Percentiles rank a stretch among this genome's conserved stretches.
Evolutionary conservation across 306 rosid genomes (phyloP).

Genomic region (Castanea sativa): DNA sequence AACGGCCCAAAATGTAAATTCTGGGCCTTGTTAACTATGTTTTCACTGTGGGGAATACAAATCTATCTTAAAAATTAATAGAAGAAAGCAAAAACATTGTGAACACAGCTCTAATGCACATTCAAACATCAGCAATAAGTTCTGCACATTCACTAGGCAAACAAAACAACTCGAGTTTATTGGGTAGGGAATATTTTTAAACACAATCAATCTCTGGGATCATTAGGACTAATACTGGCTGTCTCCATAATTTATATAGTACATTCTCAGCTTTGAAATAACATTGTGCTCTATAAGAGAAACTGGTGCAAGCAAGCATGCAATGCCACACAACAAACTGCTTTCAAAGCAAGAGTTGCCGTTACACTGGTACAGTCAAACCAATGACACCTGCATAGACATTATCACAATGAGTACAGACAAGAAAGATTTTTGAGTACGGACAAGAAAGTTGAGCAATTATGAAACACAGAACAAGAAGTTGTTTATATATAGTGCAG

Average conservation of each 20-base stretch:
- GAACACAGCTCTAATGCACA: background rate
- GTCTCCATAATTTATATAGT: conserved; percentile 11
- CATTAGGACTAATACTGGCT: background rate
- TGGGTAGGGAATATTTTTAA: background rate
- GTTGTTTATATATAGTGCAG: conserved; percentile 3
- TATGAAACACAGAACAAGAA: background rate
- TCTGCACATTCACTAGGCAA: background rate
- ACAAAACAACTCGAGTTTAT: conserved; percentile 23
- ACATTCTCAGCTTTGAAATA: conserved; percentile 13
- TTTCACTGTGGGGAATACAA: background rate
- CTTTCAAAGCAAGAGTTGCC: conserved; percentile 9
- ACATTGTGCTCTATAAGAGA: conserved; percentile 21
- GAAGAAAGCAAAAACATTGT: background rate
- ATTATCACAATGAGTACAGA: background rate
- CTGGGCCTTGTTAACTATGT: background rate
- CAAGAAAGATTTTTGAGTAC: background rate
- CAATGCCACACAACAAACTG: conserved; percentile 19
- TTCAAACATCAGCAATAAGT: background rate
- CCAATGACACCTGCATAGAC: conserved; percentile 68
- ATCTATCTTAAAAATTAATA: background rate
- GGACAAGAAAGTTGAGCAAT: conserved; percentile 1
- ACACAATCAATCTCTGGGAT: background rate
- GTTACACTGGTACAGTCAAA: conserved; percentile 53
- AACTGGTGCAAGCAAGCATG: conserved; percentile 14
- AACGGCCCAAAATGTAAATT: background rate